Base-by-base conservation (phyloP, 2,329 filamentous ascomycete genomes). In the Trichoderma simmonsii region DNA sequence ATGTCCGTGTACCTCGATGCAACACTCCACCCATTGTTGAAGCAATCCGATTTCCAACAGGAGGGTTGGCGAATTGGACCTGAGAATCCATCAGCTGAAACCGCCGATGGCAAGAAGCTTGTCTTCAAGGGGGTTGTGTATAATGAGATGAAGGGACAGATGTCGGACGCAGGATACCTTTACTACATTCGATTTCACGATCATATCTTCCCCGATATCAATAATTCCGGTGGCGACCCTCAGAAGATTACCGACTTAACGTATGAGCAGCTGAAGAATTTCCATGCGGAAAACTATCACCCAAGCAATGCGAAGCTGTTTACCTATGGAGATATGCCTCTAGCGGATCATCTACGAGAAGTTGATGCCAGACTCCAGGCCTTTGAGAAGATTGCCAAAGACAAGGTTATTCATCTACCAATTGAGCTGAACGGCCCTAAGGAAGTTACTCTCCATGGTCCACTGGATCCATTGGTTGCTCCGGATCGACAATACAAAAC, bases 91-190 rank as follows among this genome's bases (percentile, higher is more conserved):
- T 85, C 88, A 65, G 87, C 91, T 1, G 86, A 81, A 73, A 79
- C 81, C 11, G 85, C 80, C 77, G 86, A 90, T 71, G 88, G 90
- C 78, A 89, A 90, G 80, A 90, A 89, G 74, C 83, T 97, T 54
- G 93, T 97, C 0, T 98, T 98, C 86, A 98, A 98, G 84, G 95
- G 95, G 30, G 96, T 98, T 1, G 95, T 98, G 1, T 98, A 98
- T 84, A 99, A 99, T 78, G 96, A 99, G 84, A 99, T 99, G 96
- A 99, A 99, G 83, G 96, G 96, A 0, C 95, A 98, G 79, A 97
- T 98, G 91, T 98, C 96, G 2, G 96, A 99, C 81, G 94, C 95
- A 7, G 94, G 94, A 75, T 99, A 99, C 78, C 85, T 98, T 1
- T 99, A 93, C 85, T 98, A 98, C 81, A 97, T 98, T 76, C 89